These are phyloP conservation scores for Melanopsichium pennsylvanicum DNA, from an alignment of 1,284 basidiomycete species.

Conservation along the genomic window DNA sequence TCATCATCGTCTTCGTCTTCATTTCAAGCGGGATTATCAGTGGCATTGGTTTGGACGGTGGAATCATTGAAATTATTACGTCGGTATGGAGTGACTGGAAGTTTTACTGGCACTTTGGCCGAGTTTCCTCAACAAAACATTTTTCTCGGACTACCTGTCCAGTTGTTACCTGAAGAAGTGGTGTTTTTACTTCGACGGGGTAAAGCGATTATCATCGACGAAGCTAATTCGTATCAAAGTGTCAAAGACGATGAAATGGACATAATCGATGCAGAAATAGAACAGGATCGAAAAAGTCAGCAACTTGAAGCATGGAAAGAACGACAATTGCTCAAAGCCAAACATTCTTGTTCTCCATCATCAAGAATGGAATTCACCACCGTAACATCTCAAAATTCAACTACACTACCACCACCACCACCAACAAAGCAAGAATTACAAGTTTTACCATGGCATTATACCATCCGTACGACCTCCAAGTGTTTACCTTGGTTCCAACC, in stretches of 20 bases:
- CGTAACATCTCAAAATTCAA: too few relatives aligned
- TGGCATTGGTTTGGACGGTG: conserved; percentile 41
- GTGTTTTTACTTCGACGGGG: conserved; percentile 83
- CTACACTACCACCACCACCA: not conserved
- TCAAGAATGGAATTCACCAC: too few relatives aligned
- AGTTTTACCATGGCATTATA: conserved; percentile 26
- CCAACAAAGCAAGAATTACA: conserved; percentile 8
- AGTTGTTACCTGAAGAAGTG: conserved; percentile 90
- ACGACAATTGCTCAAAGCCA: conserved; percentile 66
- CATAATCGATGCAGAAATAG: conserved; percentile 53
- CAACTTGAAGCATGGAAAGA: conserved; percentile 66
- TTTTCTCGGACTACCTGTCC: conserved; percentile 87
- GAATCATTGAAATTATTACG: conserved; percentile 21
- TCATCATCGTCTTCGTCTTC: not conserved
- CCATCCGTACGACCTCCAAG: conserved; percentile 28
- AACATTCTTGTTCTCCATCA: conserved; percentile 12
- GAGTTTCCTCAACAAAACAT: conserved; percentile 95
- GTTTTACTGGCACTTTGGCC: conserved; percentile 87
- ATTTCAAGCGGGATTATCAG: not conserved
- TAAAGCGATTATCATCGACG: conserved; percentile 64
- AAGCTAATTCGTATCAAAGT: conserved; percentile 8
- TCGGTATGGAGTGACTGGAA: conserved; percentile 81
- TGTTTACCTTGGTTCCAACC: conserved; percentile 56
- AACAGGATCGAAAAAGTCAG: conserved; percentile 69
- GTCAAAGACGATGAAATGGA: not conserved